Conservation (phyloP, 257 asterid species). For the Rhazya stricta region DNA sequence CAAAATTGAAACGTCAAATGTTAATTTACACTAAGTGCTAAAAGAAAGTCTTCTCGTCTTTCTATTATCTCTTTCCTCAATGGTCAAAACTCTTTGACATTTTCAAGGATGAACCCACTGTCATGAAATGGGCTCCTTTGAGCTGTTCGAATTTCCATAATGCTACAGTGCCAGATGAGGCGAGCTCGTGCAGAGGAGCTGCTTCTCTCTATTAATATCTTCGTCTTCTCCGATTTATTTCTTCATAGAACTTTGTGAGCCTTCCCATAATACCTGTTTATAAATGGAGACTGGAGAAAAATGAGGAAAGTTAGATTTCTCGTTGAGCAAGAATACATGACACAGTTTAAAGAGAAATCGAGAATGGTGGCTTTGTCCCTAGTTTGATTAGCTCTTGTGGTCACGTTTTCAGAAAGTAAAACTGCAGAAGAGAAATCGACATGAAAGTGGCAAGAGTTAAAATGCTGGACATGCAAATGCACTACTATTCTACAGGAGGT, state of each 20-base stretch:
- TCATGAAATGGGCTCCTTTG: neutral
- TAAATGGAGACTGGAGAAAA: constrained; percentile 62
- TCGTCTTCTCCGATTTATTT: neutral
- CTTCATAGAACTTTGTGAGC: constrained; percentile 59
- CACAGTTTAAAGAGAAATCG: neutral
- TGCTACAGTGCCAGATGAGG: neutral
- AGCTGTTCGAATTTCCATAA: too few relatives aligned
- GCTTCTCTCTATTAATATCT: neutral
- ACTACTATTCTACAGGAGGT: neutral
- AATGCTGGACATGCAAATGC: neutral
- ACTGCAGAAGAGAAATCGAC: neutral
- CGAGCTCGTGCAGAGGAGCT: neutral
- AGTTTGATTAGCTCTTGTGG: neutral
- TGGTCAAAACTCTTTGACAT: constrained; percentile 6
- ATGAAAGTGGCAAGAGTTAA: neutral
- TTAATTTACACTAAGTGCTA: neutral
- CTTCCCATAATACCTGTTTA: constrained; percentile 88
- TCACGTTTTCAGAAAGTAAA: neutral
- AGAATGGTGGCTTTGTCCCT: neutral
- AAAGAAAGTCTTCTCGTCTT: neutral
- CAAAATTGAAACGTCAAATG: constrained; percentile 7
- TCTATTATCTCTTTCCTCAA: constrained; percentile 10
- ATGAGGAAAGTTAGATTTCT: neutral
- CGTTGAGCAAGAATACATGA: neutral
- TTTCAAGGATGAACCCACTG: neutral